Evolutionary conservation across 2,329 filamentous ascomycete genomes (phyloP).

Genomic region (Curvularia spicifera): DNA sequence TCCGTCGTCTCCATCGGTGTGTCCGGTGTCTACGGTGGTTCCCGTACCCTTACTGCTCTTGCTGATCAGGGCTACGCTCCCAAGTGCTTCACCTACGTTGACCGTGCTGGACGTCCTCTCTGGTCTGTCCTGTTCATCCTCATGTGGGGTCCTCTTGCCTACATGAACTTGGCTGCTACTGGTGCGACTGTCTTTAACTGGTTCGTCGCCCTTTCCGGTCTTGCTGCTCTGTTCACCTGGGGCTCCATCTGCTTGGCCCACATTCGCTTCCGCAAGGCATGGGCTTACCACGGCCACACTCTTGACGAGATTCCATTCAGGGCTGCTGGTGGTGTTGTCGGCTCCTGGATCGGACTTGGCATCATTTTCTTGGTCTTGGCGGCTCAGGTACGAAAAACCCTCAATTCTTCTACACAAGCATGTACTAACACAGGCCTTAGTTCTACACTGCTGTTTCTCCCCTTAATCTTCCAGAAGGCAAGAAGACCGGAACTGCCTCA

Average conservation of each 20-base stretch:
- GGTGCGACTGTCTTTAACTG: constrained; percentile 71
- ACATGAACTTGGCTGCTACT: constrained; percentile 59
- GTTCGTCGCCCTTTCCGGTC: constrained; percentile 76
- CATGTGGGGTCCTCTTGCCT: constrained; percentile 74
- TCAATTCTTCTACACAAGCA: neutral
- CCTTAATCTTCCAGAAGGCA: constrained; percentile 17
- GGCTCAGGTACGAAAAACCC: constrained; percentile 45
- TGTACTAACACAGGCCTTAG: constrained; percentile 26
- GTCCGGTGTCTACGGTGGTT: constrained; percentile 64
- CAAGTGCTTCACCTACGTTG: constrained; percentile 77
- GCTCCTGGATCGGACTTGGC: constrained; percentile 50
- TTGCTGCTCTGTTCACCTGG: constrained; percentile 81
- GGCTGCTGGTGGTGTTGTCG: constrained; percentile 50
- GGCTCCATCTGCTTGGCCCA: constrained; percentile 86
- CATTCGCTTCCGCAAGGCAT: constrained; percentile 78
- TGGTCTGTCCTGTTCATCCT: constrained; percentile 73
- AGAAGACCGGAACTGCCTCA: constrained; percentile 43
- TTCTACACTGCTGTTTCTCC: constrained; percentile 52
- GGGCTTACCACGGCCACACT: constrained; percentile 48
- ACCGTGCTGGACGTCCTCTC: constrained; percentile 80
- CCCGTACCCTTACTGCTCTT: constrained; percentile 63
- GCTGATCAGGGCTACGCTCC: constrained; percentile 71
- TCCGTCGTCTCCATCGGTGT: constrained; percentile 67
- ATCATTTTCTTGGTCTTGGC: constrained; percentile 50
- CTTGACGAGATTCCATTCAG: constrained; percentile 56